Evolutionary conservation across 2,329 filamentous ascomycete genomes (phyloP).

Genomic region (Fusarium floridanum): DNA sequence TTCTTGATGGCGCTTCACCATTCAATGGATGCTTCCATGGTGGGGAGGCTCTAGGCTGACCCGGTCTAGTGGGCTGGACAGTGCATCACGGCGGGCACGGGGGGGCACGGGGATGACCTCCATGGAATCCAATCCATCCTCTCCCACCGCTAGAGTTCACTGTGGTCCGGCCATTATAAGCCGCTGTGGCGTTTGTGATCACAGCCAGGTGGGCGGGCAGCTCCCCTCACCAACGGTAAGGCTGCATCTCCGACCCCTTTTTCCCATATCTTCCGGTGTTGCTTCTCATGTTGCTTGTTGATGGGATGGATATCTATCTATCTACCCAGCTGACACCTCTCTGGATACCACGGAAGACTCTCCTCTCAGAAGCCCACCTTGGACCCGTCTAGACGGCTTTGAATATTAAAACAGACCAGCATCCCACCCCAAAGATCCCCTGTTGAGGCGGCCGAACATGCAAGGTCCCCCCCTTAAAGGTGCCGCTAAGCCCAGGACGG

Average conservation of each 20-base stretch:
- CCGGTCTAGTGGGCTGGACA: background rate
- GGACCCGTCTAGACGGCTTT: background rate
- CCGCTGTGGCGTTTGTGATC: conserved; percentile 18
- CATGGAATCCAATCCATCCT: background rate
- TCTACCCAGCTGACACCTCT: background rate
- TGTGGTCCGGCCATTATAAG: conserved; percentile 12
- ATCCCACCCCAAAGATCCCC: conserved; percentile 5
- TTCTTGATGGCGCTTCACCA: background rate
- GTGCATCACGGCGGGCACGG: conserved; percentile 3
- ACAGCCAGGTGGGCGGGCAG: background rate
- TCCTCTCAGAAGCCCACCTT: background rate
- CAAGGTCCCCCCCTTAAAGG: conserved; percentile 27
- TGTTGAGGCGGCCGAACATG: conserved; percentile 27
- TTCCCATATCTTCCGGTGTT: background rate
- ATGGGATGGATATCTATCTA: background rate
- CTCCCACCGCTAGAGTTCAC: conserved; percentile 10
- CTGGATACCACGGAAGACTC: background rate
- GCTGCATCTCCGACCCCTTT: background rate
- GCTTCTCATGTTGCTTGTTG: background rate
- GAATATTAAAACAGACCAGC: conserved; percentile 2
- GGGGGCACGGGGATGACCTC: conserved; percentile 1
- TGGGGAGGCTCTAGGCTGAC: background rate
- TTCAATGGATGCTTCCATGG: background rate
- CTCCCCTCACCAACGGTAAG: conserved; percentile 1
- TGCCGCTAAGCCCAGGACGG: conserved; percentile 18